These are phyloP conservation scores for Neoboletus brunneissimus DNA, from an alignment of 768 basidiomycete genomes.

Conservation along the genomic window DNA sequence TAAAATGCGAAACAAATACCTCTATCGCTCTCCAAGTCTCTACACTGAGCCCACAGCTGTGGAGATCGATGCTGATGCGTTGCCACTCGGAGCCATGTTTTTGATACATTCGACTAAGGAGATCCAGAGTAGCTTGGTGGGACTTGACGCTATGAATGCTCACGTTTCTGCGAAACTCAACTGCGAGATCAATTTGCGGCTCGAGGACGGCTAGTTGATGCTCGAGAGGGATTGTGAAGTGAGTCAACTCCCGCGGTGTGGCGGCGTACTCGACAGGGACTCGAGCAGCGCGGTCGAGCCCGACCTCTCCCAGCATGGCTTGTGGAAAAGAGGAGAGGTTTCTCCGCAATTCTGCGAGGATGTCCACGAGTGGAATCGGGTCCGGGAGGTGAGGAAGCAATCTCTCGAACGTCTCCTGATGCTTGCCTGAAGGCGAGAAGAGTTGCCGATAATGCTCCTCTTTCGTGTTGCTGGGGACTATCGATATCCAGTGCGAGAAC, in stretches of 20 bases:
- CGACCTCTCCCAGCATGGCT: slow-evolving; percentile 92
- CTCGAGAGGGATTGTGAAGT: slow-evolving; percentile 72
- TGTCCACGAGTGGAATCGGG: slow-evolving; percentile 57
- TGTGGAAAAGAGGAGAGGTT: slow-evolving; percentile 60
- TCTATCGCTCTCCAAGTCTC: slow-evolving; percentile 74
- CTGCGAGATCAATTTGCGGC: slow-evolving; percentile 81
- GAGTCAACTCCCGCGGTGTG: slow-evolving; percentile 57
- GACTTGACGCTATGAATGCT: slow-evolving; percentile 88
- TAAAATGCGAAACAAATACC: slow-evolving; percentile 39
- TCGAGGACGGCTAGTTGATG: slow-evolving; percentile 84
- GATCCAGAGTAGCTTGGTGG: slow-evolving; percentile 62
- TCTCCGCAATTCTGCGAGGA: slow-evolving; percentile 56
- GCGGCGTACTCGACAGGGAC: slow-evolving; percentile 59
- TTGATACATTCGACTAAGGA: slow-evolving; percentile 57
- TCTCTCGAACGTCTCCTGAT: slow-evolving; percentile 45
- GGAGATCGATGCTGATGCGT: slow-evolving; percentile 79
- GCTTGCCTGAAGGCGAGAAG: slow-evolving; percentile 46
- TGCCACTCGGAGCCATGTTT: slow-evolving; percentile 58
- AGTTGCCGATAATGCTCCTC: slow-evolving; percentile 73
- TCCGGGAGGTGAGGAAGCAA: slow-evolving; percentile 70
- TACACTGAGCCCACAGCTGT: slow-evolving; percentile 83
- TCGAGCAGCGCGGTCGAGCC: slow-evolving; percentile 79
- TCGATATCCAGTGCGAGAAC: slow-evolving; percentile 79
- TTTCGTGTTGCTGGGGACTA: slow-evolving; percentile 45
- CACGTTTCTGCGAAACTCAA: slow-evolving; percentile 72